A percentile compares a stretch with the other conserved stretches of the same genome.
phyloP scores from a whole-genome alignment of 192 early-diverging fungal species.

The Coemansia sp. region DNA sequence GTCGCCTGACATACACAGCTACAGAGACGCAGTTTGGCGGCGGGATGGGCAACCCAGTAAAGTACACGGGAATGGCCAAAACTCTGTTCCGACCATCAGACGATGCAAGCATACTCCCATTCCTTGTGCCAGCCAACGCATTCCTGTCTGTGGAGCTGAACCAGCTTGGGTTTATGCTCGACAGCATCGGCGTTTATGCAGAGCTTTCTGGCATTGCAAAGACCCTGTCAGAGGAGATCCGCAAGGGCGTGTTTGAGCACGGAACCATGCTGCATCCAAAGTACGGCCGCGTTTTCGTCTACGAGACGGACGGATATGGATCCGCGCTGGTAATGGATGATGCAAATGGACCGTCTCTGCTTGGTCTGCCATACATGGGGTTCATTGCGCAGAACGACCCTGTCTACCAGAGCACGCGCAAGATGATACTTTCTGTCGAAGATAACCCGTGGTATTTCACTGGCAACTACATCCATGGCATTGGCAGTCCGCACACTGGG shows the following conservation, averaged over 20 bases:
- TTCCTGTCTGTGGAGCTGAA: slow-evolving; percentile 59
- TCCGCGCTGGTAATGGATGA: slow-evolving; percentile 66
- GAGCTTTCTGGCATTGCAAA: slow-evolving; percentile 44
- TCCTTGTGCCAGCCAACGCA: slow-evolving; percentile 48
- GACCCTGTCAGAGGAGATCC: slow-evolving; percentile 49
- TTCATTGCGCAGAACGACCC: slow-evolving; percentile 54
- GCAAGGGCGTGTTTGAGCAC: slow-evolving; percentile 52
- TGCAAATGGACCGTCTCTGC: slow-evolving; percentile 63
- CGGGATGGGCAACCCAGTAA: slow-evolving; percentile 39
- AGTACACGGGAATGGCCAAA: slow-evolving; percentile 44
- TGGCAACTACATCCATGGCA: slow-evolving; percentile 52
- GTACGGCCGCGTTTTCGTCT: slow-evolving; percentile 61
- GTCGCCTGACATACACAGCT: slow-evolving; percentile 15
- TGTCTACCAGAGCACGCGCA: slow-evolving; percentile 59
- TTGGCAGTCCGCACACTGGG: slow-evolving; percentile 64
- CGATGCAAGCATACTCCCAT: slow-evolving; percentile 43
- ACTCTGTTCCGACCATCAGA: slow-evolving; percentile 46
- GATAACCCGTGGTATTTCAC: slow-evolving; percentile 66
- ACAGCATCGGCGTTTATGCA: slow-evolving; percentile 15
- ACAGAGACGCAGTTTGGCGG: slow-evolving; percentile 48
- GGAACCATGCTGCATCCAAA: slow-evolving; percentile 54
- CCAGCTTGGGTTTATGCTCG: slow-evolving; percentile 48
- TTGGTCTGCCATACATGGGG: slow-evolving; percentile 61
- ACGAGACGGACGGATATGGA: slow-evolving; percentile 72
- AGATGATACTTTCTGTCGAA: slow-evolving; percentile 55